These are phyloP conservation scores for Ramalina intermedia DNA, from an alignment of 495 filamentous ascomycete genomes.

Conservation along the genomic window DNA sequence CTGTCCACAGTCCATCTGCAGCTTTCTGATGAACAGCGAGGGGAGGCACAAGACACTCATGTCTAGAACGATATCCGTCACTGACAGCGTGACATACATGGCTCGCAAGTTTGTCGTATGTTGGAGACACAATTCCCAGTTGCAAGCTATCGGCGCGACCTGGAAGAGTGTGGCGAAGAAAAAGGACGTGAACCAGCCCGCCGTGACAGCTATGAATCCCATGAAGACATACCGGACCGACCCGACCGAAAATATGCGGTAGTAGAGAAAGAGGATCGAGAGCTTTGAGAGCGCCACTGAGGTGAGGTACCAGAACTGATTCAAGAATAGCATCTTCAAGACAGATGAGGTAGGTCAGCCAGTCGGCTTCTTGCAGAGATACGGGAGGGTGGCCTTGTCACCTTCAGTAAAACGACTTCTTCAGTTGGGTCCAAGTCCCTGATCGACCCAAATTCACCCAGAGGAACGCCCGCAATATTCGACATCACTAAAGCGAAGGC, in stretches of 20 bases:
- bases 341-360: background rate
- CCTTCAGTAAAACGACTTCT: background rate
- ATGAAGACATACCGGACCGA: constrained; percentile 1
- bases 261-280: constrained; percentile 8
- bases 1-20: constrained; percentile 2
- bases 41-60: constrained; percentile 6
- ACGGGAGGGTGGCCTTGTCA: too few species aligned
- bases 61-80: constrained; percentile 7
- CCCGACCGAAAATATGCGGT: constrained; percentile 5
- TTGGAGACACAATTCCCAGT: constrained; percentile 6
- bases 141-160: constrained; percentile 7
- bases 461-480: constrained; percentile 7
- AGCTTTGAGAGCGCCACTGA: constrained; percentile 8
- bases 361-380: background rate
- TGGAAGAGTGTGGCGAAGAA: constrained; percentile 9
- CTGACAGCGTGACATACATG: constrained; percentile 6
- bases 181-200: constrained; percentile 8
- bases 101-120: constrained; percentile 2
- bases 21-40: constrained; percentile 2
- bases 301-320: constrained; percentile 11
- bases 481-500: constrained; percentile 6
- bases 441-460: constrained; percentile 5
- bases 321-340: constrained; percentile 5
- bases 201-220: background rate
- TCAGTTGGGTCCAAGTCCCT: background rate